These are phyloP conservation scores for Jaenimonas drosophilae DNA, from an alignment of 208 protist genomes.

Conservation along the genomic window DNA sequence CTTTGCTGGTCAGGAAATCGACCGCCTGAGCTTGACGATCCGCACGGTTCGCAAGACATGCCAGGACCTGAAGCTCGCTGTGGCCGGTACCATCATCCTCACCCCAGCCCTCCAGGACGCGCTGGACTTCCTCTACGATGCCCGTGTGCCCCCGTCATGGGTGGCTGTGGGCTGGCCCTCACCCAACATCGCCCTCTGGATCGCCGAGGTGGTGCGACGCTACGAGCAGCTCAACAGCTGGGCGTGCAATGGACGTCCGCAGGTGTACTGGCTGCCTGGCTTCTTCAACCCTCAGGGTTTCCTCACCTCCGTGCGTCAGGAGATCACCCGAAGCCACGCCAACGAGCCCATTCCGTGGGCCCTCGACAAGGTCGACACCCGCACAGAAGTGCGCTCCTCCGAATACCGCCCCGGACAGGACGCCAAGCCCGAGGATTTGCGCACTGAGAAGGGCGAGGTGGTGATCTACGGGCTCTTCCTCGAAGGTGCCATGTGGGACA, in stretches of 20 bases:
- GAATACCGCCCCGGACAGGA: constrained; percentile 89
- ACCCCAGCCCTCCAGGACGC: constrained; percentile 91
- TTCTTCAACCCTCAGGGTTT: constrained; percentile 99
- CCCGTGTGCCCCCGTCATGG: constrained; percentile 94
- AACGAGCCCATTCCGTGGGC: constrained; percentile 92
- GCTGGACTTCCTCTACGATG: constrained; percentile 95
- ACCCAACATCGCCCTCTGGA: constrained; percentile 95
- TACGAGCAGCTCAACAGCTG: constrained; percentile 94
- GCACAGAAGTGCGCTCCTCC: constrained; percentile 91
- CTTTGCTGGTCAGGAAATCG: constrained; percentile 94
- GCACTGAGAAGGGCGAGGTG: constrained; percentile 91
- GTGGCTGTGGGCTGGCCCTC: constrained; percentile 93
- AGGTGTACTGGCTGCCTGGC: constrained; percentile 95
- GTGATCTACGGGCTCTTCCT: constrained; percentile 97
- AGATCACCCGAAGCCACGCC: constrained; percentile 89
- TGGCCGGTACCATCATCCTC: constrained; percentile 97
- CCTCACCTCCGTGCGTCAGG: constrained; percentile 97
- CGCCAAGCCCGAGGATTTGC: constrained; percentile 85
- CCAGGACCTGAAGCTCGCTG: constrained; percentile 92
- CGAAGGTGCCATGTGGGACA: constrained; percentile 96
- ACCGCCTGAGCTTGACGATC: constrained; percentile 88
- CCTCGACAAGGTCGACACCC: constrained; percentile 94
- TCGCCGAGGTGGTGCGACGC: constrained; percentile 90
- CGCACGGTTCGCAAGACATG: constrained; percentile 78
- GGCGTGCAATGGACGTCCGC: constrained; percentile 86